Evolutionary conservation across 768 basidiomycete species (phyloP).

Genomic region (Lactifluus piperatus): DNA sequence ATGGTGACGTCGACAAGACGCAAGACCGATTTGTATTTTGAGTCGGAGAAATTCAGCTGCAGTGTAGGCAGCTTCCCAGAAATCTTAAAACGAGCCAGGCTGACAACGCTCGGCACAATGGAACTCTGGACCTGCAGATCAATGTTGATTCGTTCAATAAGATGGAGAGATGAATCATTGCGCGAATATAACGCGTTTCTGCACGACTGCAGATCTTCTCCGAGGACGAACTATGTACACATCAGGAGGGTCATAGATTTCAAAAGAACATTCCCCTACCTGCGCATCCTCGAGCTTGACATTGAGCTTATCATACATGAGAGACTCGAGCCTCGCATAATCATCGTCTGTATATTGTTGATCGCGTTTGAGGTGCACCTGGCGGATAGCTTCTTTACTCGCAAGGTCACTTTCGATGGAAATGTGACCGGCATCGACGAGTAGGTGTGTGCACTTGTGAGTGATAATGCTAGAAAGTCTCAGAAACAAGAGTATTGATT

Average conservation of each 20-base stretch:
- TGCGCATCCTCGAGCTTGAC: conserved; percentile 84
- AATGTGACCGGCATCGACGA: conserved; percentile 95
- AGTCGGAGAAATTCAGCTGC: conserved; percentile 83
- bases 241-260: neutral
- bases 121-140: conserved; percentile 86
- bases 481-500: conserved; percentile 7
- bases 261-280: conserved; percentile 37
- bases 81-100: conserved; percentile 81
- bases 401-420: conserved; percentile 86
- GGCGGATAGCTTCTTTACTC: conserved; percentile 68
- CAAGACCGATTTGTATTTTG: conserved; percentile 89
- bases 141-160: conserved; percentile 88
- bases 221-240: conserved; percentile 69
- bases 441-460: conserved; percentile 71
- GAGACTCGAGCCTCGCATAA: conserved; percentile 71
- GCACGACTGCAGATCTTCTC: conserved; percentile 73
- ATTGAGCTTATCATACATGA: conserved; percentile 92
- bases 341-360: conserved; percentile 84
- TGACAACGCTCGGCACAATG: conserved; percentile 77
- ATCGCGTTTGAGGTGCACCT: conserved; percentile 74
- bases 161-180: conserved; percentile 57
- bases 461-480: conserved; percentile 53
- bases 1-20: conserved; percentile 85
- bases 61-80: conserved; percentile 82
- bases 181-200: conserved; percentile 63